Percentiles rank a stretch among this genome's conserved stretches.
These are phyloP conservation scores for Pulveroboletus frians DNA, from an alignment of 768 basidiomycete species.

Conservation along the genomic window DNA sequence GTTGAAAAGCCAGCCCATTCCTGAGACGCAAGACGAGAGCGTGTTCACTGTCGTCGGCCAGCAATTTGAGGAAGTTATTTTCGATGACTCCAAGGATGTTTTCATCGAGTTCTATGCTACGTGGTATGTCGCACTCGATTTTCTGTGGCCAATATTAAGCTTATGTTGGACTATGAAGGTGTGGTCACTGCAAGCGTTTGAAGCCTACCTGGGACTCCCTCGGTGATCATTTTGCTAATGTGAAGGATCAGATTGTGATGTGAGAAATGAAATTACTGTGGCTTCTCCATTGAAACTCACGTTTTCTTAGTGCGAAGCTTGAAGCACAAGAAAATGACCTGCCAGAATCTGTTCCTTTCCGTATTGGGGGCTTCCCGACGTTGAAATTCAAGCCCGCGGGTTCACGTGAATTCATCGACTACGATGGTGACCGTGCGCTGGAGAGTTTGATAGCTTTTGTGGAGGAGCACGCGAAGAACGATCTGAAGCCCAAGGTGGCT, in stretches of 20 bases:
- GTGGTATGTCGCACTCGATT: slow-evolving; percentile 55
- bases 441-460: slow-evolving; percentile 83
- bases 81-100: slow-evolving; percentile 87
- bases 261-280: slow-evolving; percentile 33
- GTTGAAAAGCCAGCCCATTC: slow-evolving; percentile 88
- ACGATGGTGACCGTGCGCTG: slow-evolving; percentile 85
- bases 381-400: slow-evolving; percentile 96
- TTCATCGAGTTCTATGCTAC: slow-evolving; percentile 97
- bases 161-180: slow-evolving; percentile 41
- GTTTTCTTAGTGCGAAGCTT: slow-evolving; percentile 73
- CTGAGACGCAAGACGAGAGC: slow-evolving; percentile 73
- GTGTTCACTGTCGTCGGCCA: slow-evolving; percentile 84
- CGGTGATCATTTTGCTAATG: slow-evolving; percentile 72
- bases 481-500: slow-evolving; percentile 40
- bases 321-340: slow-evolving; percentile 97
- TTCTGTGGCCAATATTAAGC: not conserved
- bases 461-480: slow-evolving; percentile 75
- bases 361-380: slow-evolving; percentile 86
- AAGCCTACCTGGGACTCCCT: slow-evolving; percentile 92
- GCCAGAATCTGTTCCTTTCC: slow-evolving; percentile 83
- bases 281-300: slow-evolving; percentile 3
- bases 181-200: slow-evolving; percentile 95
- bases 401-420: slow-evolving; percentile 80
- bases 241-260: slow-evolving; percentile 78
- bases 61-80: slow-evolving; percentile 82